Evolutionary conservation across 768 basidiomycete species (phyloP).

Genomic region (Agrocybe pediades): DNA sequence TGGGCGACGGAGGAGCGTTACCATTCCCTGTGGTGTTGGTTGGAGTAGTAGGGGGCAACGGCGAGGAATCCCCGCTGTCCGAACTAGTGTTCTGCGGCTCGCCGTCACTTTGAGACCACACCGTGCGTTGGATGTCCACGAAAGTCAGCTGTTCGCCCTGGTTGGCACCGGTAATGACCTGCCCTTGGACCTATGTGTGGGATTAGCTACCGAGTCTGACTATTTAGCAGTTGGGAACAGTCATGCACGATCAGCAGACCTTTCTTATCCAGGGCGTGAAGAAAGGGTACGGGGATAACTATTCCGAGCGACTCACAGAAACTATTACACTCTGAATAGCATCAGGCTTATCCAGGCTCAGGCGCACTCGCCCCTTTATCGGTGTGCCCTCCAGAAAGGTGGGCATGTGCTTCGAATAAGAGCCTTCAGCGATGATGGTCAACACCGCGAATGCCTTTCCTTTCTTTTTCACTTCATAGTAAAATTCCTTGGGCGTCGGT

Average conservation of each 20-base stretch:
- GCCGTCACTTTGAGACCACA: conserved; percentile 39
- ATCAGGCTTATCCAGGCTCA: conserved; percentile 38
- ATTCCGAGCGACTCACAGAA: conserved; percentile 35
- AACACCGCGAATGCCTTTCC: conserved; percentile 48
- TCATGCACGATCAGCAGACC: not conserved
- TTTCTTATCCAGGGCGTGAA: not conserved
- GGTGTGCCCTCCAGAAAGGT: conserved; percentile 33
- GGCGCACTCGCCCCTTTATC: conserved; percentile 33
- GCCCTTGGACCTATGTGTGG: conserved; percentile 33
- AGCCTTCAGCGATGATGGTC: conserved; percentile 43
- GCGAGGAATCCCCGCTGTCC: not conserved
- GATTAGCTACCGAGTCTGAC: not conserved
- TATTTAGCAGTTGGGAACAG: not conserved
- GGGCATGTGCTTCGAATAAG: conserved; percentile 32
- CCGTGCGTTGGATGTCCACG: conserved; percentile 30
- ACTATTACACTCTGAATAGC: conserved; percentile 48
- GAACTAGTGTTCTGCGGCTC: conserved; percentile 23
- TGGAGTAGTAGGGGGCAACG: not conserved
- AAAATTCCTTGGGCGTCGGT: conserved; percentile 26
- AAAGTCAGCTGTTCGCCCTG: conserved; percentile 33
- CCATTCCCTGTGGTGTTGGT: conserved; percentile 1
- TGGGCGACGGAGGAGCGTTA: not conserved
- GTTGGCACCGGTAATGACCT: conserved; percentile 40
- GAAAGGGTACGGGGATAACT: not conserved
- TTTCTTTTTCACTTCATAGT: conserved; percentile 23